These are phyloP conservation scores for Myriosclerotinia scirpicola DNA, from an alignment of 2,329 filamentous ascomycete genomes.

Conservation along the genomic window DNA sequence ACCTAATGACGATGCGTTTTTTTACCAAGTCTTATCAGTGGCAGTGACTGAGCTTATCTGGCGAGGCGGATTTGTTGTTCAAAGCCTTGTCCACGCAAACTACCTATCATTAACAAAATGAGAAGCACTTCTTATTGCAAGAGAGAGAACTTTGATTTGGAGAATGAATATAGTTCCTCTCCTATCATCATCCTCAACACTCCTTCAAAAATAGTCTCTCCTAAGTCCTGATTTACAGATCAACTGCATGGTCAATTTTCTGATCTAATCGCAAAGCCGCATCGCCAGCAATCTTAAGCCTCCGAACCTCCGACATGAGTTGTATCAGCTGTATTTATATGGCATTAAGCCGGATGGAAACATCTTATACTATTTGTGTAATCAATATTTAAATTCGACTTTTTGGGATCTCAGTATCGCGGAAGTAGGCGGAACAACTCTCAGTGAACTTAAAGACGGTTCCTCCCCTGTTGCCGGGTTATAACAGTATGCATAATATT, in stretches of 20 bases:
- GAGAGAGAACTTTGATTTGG: neutral
- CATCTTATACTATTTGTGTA: neutral
- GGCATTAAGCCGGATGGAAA: neutral
- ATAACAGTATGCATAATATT: neutral
- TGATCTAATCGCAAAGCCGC: slow-evolving; percentile 2
- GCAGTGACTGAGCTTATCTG: slow-evolving; percentile 22
- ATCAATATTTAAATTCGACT: neutral
- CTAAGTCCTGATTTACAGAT: neutral
- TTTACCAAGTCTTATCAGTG: slow-evolving; percentile 24
- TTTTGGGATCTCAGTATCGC: too few species aligned
- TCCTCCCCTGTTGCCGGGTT: neutral
- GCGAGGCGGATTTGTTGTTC: slow-evolving; percentile 9
- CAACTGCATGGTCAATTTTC: neutral
- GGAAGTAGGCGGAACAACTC: neutral
- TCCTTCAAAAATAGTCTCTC: neutral
- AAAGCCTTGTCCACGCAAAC: slow-evolving; percentile 1
- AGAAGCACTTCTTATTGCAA: neutral
- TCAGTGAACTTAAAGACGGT: neutral
- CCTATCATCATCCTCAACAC: neutral
- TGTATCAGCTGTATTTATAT: neutral
- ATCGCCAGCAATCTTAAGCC: neutral
- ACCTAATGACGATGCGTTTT: slow-evolving; percentile 25
- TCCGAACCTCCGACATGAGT: slow-evolving; percentile 12
- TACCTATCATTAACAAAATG: neutral
- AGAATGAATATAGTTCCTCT: neutral